phyloP scores from a whole-genome alignment of 2,329 filamentous ascomycete genomes.

The Sphaceloma murrayae region DNA sequence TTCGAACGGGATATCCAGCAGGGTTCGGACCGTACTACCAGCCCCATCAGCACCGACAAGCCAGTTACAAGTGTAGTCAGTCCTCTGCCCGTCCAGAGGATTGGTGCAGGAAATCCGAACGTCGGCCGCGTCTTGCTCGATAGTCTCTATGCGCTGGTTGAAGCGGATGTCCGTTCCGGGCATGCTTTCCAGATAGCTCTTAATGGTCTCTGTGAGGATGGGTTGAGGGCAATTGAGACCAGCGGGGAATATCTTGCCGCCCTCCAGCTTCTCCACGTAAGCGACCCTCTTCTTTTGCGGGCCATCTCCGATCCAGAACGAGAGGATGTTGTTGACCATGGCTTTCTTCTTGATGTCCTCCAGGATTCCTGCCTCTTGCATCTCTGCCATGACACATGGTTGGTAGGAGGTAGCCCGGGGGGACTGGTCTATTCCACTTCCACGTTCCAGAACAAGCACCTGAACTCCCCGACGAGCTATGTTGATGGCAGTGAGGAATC shows the following conservation, averaged over 20 bases:
- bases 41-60: conserved; percentile 7
- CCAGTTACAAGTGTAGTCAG: conserved; percentile 2
- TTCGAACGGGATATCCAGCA: background rate
- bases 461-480: background rate
- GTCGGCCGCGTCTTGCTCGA: background rate
- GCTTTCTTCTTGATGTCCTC: background rate
- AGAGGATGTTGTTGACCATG: conserved; percentile 4
- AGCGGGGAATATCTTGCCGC: background rate
- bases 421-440: conserved; percentile 5
- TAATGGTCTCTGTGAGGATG: background rate
- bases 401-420: conserved; percentile 9
- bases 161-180: background rate
- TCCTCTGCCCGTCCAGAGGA: background rate
- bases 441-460: background rate
- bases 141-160: background rate
- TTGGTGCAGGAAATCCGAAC: background rate
- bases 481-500: conserved; percentile 5
- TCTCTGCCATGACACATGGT: conserved; percentile 11
- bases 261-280: conserved; percentile 5
- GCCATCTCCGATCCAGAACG: conserved; percentile 1
- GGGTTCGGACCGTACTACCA: background rate
- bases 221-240: conserved; percentile 1
- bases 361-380: conserved; percentile 1
- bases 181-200: background rate
- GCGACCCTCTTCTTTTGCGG: conserved; percentile 1